These are phyloP conservation scores for Mucor circinelloides DNA, from an alignment of 371 early-diverging fungal species.

Conservation along the genomic window DNA sequence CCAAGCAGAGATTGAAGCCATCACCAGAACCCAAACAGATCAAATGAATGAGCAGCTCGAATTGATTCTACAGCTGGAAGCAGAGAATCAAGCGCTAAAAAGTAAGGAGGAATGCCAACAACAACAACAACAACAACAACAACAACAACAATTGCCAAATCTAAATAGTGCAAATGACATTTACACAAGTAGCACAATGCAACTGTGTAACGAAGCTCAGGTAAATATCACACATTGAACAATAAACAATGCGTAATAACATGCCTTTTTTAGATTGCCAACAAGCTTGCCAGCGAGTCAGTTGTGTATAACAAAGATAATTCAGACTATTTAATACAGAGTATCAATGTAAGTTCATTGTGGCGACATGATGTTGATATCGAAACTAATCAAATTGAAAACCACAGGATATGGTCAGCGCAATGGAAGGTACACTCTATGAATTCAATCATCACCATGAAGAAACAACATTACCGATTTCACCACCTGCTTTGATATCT, in stretches of 20 bases:
- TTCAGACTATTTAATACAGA: conserved; percentile 20
- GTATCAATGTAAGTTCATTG: conserved; percentile 18
- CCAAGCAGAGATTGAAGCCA: conserved; percentile 21
- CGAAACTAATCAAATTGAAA: not conserved
- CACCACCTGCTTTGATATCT: conserved; percentile 1
- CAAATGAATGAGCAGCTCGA: conserved; percentile 23
- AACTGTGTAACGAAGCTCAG: conserved; percentile 23
- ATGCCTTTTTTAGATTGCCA: conserved; percentile 10
- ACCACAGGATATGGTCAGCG: conserved; percentile 21
- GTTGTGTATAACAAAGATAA: conserved; percentile 3
- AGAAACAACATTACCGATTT: not conserved
- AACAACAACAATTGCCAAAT: conserved; percentile 1
- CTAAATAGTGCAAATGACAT: not conserved
- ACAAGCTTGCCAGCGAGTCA: conserved; percentile 4
- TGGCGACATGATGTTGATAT: not conserved
- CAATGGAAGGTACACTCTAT: conserved; percentile 26
- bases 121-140: conserved; percentile 2
- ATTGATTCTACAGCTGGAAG: conserved; percentile 13
- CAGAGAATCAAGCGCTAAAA: conserved; percentile 15
- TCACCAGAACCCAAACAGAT: conserved; percentile 13
- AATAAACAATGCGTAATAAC: not conserved
- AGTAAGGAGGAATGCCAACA: not conserved
- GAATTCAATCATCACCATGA: conserved; percentile 2
- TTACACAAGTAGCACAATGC: conserved; percentile 8
- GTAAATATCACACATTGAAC: conserved; percentile 8